Conservation (phyloP, 2,329 filamentous ascomycete genomes). For the Pochonia chlamydosporia region DNA sequence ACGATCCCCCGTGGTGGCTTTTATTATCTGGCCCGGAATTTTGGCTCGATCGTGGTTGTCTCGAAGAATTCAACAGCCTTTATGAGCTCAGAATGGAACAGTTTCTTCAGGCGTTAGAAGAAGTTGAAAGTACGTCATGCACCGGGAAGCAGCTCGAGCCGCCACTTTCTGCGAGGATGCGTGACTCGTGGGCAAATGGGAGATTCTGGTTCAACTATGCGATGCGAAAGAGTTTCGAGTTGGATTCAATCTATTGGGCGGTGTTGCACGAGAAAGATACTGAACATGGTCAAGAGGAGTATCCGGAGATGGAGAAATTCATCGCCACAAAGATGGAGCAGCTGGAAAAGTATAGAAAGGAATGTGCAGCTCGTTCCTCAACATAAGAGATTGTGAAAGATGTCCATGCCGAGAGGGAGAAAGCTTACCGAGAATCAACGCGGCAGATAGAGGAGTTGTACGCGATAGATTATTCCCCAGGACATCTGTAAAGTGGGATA, state of each 20-base stretch:
- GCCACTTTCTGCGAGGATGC: conserved; percentile 22
- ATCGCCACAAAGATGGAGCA: conserved; percentile 23
- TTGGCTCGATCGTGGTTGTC: conserved; percentile 15
- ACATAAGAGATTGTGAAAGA: too few relatives aligned
- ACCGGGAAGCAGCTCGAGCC: background rate
- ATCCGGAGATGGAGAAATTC: conserved; percentile 19
- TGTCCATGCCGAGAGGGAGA: too few relatives aligned
- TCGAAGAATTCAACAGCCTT: conserved; percentile 16
- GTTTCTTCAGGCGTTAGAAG: conserved; percentile 29
- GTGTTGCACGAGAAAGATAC: conserved; percentile 18
- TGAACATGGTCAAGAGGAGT: conserved; percentile 18
- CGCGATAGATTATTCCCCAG: too few relatives aligned
- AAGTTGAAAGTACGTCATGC: conserved; percentile 15
- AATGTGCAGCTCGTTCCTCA: conserved; percentile 17
- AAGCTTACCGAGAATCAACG: too few relatives aligned
- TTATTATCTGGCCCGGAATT: conserved; percentile 19
- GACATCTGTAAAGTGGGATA: too few relatives aligned
- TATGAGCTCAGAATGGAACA: conserved; percentile 29
- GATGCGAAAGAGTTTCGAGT: conserved; percentile 28
- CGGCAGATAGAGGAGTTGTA: too few relatives aligned
- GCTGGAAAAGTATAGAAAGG: conserved; percentile 21
- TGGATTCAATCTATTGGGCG: conserved; percentile 28
- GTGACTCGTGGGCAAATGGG: conserved; percentile 26
- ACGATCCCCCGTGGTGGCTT: conserved; percentile 34
- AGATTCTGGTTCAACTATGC: conserved; percentile 33